Percentiles rank a stretch among this genome's conserved stretches.
Evolutionary conservation across 164 flowering plant species (phyloP).

Genomic region (Chloranthus sessilifolius): DNA sequence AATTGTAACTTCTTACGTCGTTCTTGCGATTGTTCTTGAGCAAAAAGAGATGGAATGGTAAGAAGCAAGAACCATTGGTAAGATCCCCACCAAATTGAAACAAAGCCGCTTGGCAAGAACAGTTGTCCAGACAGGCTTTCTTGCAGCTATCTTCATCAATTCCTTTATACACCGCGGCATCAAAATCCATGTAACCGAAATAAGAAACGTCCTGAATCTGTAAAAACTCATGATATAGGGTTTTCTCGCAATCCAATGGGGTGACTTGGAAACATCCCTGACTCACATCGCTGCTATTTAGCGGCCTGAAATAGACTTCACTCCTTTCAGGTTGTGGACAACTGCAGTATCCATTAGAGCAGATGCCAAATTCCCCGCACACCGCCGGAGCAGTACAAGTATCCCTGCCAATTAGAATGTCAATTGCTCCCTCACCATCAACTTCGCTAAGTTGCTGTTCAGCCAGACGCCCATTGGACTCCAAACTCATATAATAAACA

Average conservation of each 20-base stretch:
- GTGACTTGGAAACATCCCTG: constrained; percentile 17
- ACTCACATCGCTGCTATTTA: constrained; percentile 8
- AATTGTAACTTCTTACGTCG: background rate
- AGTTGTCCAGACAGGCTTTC: constrained; percentile 6
- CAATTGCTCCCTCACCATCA: constrained; percentile 17
- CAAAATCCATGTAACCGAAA: constrained; percentile 8
- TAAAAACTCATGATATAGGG: constrained; percentile 12
- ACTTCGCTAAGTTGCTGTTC: constrained; percentile 22
- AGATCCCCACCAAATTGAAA: background rate
- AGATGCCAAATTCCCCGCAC: constrained; percentile 28
- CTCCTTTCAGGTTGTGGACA: constrained; percentile 11
- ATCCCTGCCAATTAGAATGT: background rate
- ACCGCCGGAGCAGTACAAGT: constrained; percentile 19
- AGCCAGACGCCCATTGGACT: constrained; percentile 26
- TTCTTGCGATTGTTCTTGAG: background rate
- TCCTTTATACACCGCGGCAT: background rate
- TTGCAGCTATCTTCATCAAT: background rate
- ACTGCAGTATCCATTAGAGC: constrained; percentile 19
- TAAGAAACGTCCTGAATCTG: constrained; percentile 13
- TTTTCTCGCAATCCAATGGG: constrained; percentile 9
- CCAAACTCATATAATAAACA: constrained; percentile 26
- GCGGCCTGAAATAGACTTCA: constrained; percentile 11
- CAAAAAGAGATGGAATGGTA: constrained; percentile 1
- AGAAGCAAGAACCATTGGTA: background rate
- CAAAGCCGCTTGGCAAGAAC: constrained; percentile 3